Percentiles rank a stretch among this genome's conserved stretches.
phyloP scores from a whole-genome alignment of 805 yeast genomes.

The Metschnikowia amazonensis region DNA sequence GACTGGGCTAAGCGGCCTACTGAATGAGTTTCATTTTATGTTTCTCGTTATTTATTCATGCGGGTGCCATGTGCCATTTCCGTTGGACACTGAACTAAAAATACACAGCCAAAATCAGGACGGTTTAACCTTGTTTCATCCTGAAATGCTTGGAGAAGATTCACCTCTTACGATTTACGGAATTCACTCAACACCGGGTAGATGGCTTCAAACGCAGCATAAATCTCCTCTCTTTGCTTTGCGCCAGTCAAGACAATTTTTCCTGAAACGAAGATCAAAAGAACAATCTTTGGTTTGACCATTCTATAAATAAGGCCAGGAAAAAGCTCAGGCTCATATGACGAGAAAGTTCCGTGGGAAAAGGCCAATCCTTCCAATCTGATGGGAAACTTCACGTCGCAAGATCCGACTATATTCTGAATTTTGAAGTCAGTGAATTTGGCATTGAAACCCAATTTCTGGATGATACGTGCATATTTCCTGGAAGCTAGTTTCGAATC shows the following conservation, averaged over 20 bases:
- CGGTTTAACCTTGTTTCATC: background rate
- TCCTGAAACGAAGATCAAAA: conserved; percentile 93
- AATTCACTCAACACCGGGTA: conserved; percentile 98
- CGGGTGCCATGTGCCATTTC: conserved; percentile 1
- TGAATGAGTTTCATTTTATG: background rate
- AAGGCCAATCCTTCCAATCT: conserved; percentile 96
- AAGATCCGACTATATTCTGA: conserved; percentile 96
- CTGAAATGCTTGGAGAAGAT: background rate
- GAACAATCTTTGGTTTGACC: conserved; percentile 97
- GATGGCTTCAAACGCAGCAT: conserved; percentile 96
- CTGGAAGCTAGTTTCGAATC: conserved; percentile 97
- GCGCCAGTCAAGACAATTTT: conserved; percentile 98
- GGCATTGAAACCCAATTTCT: conserved; percentile 95
- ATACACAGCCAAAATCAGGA: conserved; percentile 2
- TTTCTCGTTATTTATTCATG: conserved; percentile 3
- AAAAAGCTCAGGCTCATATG: conserved; percentile 96
- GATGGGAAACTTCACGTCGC: conserved; percentile 98
- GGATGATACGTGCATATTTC: conserved; percentile 96
- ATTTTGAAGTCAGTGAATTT: conserved; percentile 97
- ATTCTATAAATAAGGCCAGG: conserved; percentile 98
- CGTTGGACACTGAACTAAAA: conserved; percentile 7
- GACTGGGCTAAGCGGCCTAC: conserved; percentile 17
- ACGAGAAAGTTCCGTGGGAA: conserved; percentile 97
- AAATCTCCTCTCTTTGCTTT: conserved; percentile 96
- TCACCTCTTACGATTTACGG: conserved; percentile 58